These are phyloP conservation scores for Xylaria sp. DNA, from an alignment of 2,329 filamentous ascomycete species.

Conservation along the genomic window DNA sequence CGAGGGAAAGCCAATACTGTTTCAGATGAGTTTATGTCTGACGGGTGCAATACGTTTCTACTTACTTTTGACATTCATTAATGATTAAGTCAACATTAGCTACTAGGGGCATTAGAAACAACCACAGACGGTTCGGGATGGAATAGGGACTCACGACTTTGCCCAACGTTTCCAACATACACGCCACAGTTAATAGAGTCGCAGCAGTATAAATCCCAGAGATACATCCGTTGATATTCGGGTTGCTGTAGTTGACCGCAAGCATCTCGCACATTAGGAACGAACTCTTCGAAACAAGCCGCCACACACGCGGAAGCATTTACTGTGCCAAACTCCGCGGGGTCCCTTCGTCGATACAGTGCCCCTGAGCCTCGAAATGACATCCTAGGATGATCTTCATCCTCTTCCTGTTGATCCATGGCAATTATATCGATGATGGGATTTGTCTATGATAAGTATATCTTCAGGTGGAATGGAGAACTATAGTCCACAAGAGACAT, in stretches of 20 bases:
- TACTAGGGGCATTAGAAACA: slow-evolving; percentile 35
- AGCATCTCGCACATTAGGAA: slow-evolving; percentile 32
- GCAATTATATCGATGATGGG: slow-evolving; percentile 6
- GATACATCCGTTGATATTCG: slow-evolving; percentile 35
- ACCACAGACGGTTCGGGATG: neutral
- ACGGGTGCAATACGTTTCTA: neutral
- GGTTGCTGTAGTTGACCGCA: slow-evolving; percentile 34
- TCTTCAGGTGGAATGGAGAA: slow-evolving; percentile 29
- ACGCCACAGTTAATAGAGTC: slow-evolving; percentile 58
- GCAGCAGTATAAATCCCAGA: slow-evolving; percentile 59
- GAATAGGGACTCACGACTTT: slow-evolving; percentile 52
- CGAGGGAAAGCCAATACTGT: slow-evolving; percentile 36
- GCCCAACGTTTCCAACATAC: slow-evolving; percentile 38
- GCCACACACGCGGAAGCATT: slow-evolving; percentile 33
- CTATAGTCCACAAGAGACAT: slow-evolving; percentile 36
- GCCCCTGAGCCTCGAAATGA: slow-evolving; percentile 3
- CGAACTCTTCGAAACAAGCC: slow-evolving; percentile 34
- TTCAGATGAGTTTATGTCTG: slow-evolving; percentile 21
- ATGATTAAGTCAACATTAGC: slow-evolving; percentile 59
- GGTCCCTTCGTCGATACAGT: slow-evolving; percentile 1
- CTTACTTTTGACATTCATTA: slow-evolving; percentile 57
- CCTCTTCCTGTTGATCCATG: slow-evolving; percentile 26
- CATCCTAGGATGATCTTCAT: neutral
- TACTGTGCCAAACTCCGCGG: slow-evolving; percentile 27
- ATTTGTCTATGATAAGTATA: slow-evolving; percentile 29